Base-by-base conservation (phyloP, 257 asterid genomes). In the Handroanthus guayacan region DNA sequence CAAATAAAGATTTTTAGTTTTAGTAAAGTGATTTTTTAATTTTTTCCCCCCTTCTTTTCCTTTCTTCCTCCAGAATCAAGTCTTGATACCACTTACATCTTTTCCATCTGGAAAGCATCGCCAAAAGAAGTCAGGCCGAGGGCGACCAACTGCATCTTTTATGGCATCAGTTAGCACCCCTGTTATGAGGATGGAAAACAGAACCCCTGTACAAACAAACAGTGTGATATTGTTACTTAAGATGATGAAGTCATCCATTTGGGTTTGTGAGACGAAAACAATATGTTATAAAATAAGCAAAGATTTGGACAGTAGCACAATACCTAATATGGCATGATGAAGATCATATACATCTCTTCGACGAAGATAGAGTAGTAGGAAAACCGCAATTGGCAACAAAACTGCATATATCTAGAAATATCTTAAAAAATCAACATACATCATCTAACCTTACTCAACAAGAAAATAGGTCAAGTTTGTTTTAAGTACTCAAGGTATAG, bases 71-170 rank as follows among this genome's bases (percentile, higher is more conserved):
- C 31, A 75, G 31, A 67, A 60, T 44, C 17, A 62, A 67, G 36
- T 70, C 66, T 70, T 67, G 37, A 76, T 67, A 62, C 73, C 70
- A 76, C 96, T 72, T 77, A 88, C 98, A 71, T 89, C 98, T 67
- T 78, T 86, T 64, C 98, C 98, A 86, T 91, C 96, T 10, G 98
- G 98, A 82, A 91, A 93, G 86, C 98, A 93, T 72, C 97, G 88
- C 98, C 98, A 93, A 65, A 93, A 93, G 87, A 91, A 93, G 84
- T 91, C 90, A n/a, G 98, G 98, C 62, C 97, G 91, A 79, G 98
- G 98, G 51, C 92, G 89, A 67, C 98, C 98, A 54, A 91, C 97
- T 67, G 96, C 89, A 79, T 83, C 87, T 86, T 93, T 91, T 75
- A 89, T 83, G 61, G 90, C 90, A 72, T 79, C 89, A 37, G 96